Evolutionary conservation across 208 protist species (phyloP).

Genomic region (Ichthyophonus hoferi): DNA sequence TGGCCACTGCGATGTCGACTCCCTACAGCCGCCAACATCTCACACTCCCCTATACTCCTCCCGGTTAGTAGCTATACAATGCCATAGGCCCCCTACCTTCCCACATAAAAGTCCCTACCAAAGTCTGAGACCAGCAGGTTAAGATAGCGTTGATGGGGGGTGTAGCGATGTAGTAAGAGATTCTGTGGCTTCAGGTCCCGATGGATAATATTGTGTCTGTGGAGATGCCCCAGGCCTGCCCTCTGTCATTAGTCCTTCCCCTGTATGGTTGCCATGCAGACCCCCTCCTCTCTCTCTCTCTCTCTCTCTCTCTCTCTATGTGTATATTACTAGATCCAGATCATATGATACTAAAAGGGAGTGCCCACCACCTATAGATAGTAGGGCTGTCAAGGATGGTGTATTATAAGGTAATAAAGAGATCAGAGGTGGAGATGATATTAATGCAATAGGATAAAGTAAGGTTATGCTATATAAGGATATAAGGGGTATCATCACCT

Average conservation of each 20-base stretch:
- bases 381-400: too few species aligned
- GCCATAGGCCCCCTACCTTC: too few species aligned
- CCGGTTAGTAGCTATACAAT: too few species aligned
- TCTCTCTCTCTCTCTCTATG: background rate
- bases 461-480: too few species aligned
- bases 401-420: too few species aligned
- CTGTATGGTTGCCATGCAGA: too few species aligned
- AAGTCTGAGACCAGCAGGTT: conserved; percentile 16
- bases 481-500: background rate
- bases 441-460: too few species aligned
- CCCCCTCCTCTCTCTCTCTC: background rate
- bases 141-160: background rate
- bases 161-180: background rate
- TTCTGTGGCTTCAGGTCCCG: conserved; percentile 32
- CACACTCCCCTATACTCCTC: conserved; percentile 10
- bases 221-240: conserved; percentile 7
- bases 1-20: background rate
- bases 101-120: background rate
- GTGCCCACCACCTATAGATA: too few species aligned
- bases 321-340: too few species aligned
- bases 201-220: conserved; percentile 21
- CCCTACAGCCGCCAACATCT: conserved; percentile 9
- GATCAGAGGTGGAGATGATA: too few species aligned
- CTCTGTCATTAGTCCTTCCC: too few species aligned
- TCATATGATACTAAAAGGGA: too few species aligned